Base-by-base conservation (phyloP, 768 basidiomycete genomes). In the Tylopilus rubrobrunneus region DNA sequence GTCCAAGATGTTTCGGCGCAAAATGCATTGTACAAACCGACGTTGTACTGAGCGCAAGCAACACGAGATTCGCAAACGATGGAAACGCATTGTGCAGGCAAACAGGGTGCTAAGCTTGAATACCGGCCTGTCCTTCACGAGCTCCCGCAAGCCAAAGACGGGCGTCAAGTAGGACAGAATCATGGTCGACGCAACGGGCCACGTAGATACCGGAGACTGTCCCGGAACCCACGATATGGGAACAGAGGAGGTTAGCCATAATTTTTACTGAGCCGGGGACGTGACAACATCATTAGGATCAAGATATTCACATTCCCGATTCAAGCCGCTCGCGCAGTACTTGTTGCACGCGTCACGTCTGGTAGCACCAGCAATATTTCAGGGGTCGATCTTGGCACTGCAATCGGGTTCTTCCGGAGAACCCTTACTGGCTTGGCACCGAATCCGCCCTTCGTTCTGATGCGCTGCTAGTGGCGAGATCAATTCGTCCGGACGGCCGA, bases 1-100 rank as follows among this genome's bases (percentile, higher is more conserved):
- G 94, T 94, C 90, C 91, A 98, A 50, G 92, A 83, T 4, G 73
- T 67, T n/a, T 75, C 71, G 56, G 79, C 73, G 70, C 96, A 98
- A 52, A 96, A 79, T 14, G 85, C 83, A 63, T 80, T 72, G 75
- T 86, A 91, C 44, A 84, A 43, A 40, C 93, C 93, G 57, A 84
- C 73, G 45, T 82, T 80, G 77, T 78, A 85, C 61, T 92, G 44
- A 95, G 76, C 8, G 73, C 75, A 43, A 98, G 82, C 6, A 98
- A 74, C 37, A 94, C 70, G 10, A 81, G 74, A 60, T 91, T 94
- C n/a, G 89, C 90, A 25, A 76, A 67, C 60, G 89, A 92, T 55
- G 98, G 81, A 67, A 94, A 69, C 51, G 91, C 74, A 71, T 97
- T 98, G 75, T 98, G 95, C 25, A 77, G 61, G 74, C 89, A 76